A percentile compares a stretch with the other conserved stretches of the same genome.
Evolutionary conservation across 257 asterid species (phyloP).

Genomic region (Salvia rosmarinus): DNA sequence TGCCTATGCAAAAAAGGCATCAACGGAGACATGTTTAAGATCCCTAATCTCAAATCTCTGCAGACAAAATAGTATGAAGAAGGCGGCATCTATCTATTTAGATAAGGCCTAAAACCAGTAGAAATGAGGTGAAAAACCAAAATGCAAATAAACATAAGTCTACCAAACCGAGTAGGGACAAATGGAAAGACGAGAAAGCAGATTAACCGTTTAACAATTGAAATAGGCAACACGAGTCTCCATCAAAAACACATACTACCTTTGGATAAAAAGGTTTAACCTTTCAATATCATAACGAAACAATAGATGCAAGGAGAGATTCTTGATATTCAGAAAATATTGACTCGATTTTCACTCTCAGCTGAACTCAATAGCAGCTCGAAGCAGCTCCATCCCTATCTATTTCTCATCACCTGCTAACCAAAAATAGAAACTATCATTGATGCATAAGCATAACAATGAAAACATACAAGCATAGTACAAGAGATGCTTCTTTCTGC

Average conservation of each 20-base stretch:
- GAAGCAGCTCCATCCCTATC: not conserved
- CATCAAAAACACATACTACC: not conserved
- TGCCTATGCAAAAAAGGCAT: constrained; percentile 1
- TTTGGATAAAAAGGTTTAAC: constrained; percentile 19
- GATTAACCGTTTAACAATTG: not conserved
- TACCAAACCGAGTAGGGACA: not conserved
- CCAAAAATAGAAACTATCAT: constrained; percentile 13
- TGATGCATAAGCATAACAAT: constrained; percentile 22
- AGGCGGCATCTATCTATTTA: not conserved
- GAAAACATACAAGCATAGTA: not conserved
- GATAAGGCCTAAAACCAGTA: not conserved
- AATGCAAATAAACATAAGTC: not conserved
- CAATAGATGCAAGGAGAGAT: not conserved
- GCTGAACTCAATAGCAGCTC: not conserved
- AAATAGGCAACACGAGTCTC: constrained; percentile 10
- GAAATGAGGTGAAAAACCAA: constrained; percentile 3
- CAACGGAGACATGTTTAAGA: not conserved
- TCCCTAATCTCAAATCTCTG: not conserved
- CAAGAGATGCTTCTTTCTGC: constrained; percentile 11
- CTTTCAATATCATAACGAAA: constrained; percentile 21
- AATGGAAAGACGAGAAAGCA: not conserved
- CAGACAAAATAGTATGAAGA: not conserved
- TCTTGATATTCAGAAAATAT: constrained; percentile 19
- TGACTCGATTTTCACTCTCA: constrained; percentile 2
- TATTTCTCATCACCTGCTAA: constrained; percentile 2